Evolutionary conservation across 257 asterid genomes (phyloP), one percentile per base, ranked within the genome.

Genomic region (Echium plantagineum): DNA sequence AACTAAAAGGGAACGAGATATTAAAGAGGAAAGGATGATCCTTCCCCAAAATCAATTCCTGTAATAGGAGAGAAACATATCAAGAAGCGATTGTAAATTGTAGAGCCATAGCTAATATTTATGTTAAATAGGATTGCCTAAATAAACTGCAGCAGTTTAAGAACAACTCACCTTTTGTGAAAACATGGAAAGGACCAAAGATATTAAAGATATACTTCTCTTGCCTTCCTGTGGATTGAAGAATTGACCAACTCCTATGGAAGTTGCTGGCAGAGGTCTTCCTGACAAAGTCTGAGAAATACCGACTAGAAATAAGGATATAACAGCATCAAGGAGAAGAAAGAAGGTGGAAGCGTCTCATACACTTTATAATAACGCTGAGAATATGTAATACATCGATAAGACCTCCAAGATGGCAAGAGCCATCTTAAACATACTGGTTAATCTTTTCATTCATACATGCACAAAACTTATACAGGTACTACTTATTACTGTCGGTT

Each of bases 201-300:
- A 79, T 71, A 66, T 68, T 60, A 90, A 75, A 63, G 91, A 74
- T 56, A 89, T 76, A 18, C 65, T 62, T 60, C 66, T 72, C 70
- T 89, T 80, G 65, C 97, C 95, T 63, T 83, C 87, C 65, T 77
- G 70, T 66, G 83, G 83, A 69, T 81, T 72, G 71, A 88, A 93
- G 83, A 93, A 93, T 66, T 93, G 99, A 66, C 97, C 99, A 38
- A 89, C 85, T 70, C 97, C 99, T 97, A 93, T 93, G 67, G 99
- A 93, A 69, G 87, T 77, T 15, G 94, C 95, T 19, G 99, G 99
- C 52, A 96, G 97, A 71, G 97, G 97, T 79, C 96, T 77, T 59
- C 97, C 99, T 61, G 97, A 93, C 70, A 89, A 71, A 76, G 91
- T 79, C 99, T 93, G 84, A 64, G 66, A 62, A 77, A 58, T 63